Conservation (phyloP, 129 eudicot species). For the Rutidosis leptorrhynchoides region DNA sequence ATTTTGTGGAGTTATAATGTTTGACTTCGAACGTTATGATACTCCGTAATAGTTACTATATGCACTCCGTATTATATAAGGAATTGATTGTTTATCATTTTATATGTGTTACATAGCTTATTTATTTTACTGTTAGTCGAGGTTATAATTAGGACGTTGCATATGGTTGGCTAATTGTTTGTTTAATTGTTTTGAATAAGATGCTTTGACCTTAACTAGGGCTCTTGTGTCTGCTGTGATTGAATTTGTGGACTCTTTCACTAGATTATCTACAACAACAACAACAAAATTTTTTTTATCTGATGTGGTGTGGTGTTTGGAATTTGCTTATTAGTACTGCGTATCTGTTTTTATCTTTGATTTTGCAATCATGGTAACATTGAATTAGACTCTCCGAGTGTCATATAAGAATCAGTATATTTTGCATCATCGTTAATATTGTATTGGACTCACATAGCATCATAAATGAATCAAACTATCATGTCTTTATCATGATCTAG, state of each 20-base stretch:
- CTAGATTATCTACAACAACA: too few relatives aligned
- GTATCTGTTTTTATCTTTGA: neutral
- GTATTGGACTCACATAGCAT: neutral
- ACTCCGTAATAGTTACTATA: neutral
- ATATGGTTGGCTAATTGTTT: constrained; percentile 8
- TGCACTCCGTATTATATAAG: neutral
- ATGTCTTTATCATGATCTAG: neutral
- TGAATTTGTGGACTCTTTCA: neutral
- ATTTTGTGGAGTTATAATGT: constrained; percentile 11
- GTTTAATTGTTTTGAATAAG: neutral
- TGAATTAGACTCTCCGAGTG: neutral
- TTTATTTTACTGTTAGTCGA: neutral
- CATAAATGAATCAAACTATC: constrained; percentile 3
- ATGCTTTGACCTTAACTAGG: constrained; percentile 3
- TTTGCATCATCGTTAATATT: neutral
- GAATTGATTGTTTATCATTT: neutral
- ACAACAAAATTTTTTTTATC: too few relatives aligned
- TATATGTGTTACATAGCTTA: neutral
- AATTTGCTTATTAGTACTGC: neutral
- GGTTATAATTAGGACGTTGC: neutral
- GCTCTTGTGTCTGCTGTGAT: constrained; percentile 9
- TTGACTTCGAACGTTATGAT: constrained; percentile 20
- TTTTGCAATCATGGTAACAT: neutral
- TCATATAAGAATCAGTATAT: too few relatives aligned
- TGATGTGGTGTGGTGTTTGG: neutral